Evolutionary conservation across 352 stramenopile genomes (phyloP), one percentile per base, ranked within the genome.

Genomic region (Phytopythium litorale): DNA sequence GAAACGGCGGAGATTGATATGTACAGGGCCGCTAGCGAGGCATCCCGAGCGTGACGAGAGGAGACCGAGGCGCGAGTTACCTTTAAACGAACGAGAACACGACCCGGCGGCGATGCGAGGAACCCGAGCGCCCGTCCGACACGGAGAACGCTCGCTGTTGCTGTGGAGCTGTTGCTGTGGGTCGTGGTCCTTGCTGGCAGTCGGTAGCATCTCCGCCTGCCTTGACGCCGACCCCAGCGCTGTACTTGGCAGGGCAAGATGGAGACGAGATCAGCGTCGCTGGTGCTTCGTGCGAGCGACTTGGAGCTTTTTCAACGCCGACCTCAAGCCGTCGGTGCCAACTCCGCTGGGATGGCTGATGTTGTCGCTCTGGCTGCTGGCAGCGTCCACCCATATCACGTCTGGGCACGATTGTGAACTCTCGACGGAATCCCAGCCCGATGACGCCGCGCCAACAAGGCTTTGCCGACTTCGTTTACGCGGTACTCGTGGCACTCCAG

Each of bases 61-160:
- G 32, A 45, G 9, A 25, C 32, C 19, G 32, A 57, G n/a, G 32
- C 51, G 21, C 55, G 21, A 49, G 43, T 64, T 62, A 73, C 69
- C 72, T 56, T 64, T 72, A 60, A 59, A 64, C 51, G 66, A 58
- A 68, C 65, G 30, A 45, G 58, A 63, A 64, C 65, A 72, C 66
- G 50, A 75, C 62, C 45, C 48, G 53, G 58, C 68, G 64, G 67
- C 43, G 42, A 43, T 25, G 48, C 55, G 42, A 45, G 56, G 25
- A 49, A 49, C 53, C n/a, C 33, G 52, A 46, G n/a, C 52, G 33
- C 35, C 53, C 21, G 48, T 30, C 25, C 28, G 48, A 38, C 48
- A 23, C 28, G 48, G 8, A 35, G 23, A 37, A 23, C 33, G 48
- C 23, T 12, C 7, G 3, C 45, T 23, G 4, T 35, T 30, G 46